Percentiles rank a stretch among this genome's conserved stretches.
These are phyloP conservation scores for Trypanosoma conorhini DNA, from an alignment of 208 protist genomes.

Conservation along the genomic window DNA sequence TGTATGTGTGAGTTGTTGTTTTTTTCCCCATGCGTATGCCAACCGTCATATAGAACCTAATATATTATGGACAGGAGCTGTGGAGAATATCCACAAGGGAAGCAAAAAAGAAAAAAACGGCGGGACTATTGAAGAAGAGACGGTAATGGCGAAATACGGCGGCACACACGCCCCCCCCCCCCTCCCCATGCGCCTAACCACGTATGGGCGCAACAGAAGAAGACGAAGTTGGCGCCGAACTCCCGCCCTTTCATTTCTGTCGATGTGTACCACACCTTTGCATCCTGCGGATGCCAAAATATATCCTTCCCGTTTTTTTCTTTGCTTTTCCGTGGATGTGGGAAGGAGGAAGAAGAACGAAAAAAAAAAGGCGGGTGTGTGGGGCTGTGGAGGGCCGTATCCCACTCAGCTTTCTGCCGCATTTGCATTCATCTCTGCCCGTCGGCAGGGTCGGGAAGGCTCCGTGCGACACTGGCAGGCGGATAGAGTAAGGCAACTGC, in stretches of 20 bases:
- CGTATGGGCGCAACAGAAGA: neutral
- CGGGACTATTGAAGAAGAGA: neutral
- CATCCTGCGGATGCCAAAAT: neutral
- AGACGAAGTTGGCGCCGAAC: neutral
- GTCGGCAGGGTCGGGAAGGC: neutral
- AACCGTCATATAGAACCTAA: neutral
- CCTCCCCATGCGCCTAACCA: neutral
- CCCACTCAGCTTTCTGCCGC: neutral
- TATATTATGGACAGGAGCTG: neutral
- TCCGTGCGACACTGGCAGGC: neutral
- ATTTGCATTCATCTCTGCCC: constrained; percentile 20
- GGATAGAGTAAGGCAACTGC: neutral
- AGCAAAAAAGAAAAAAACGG: constrained; percentile 17
- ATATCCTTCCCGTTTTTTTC: neutral
- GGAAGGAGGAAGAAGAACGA: neutral
- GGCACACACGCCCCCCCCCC: neutral
- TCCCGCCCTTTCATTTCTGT: neutral
- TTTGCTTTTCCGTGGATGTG: constrained; percentile 2
- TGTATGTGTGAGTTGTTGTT: too few relatives aligned
- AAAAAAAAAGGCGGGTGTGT: neutral
- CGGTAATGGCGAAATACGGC: neutral
- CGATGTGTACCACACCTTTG: neutral
- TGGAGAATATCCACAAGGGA: neutral
- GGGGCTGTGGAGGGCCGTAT: too few relatives aligned
- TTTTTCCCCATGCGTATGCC: neutral